These are phyloP conservation scores for Eutypa lata DNA, from an alignment of 2,329 filamentous ascomycete species.

Conservation along the genomic window DNA sequence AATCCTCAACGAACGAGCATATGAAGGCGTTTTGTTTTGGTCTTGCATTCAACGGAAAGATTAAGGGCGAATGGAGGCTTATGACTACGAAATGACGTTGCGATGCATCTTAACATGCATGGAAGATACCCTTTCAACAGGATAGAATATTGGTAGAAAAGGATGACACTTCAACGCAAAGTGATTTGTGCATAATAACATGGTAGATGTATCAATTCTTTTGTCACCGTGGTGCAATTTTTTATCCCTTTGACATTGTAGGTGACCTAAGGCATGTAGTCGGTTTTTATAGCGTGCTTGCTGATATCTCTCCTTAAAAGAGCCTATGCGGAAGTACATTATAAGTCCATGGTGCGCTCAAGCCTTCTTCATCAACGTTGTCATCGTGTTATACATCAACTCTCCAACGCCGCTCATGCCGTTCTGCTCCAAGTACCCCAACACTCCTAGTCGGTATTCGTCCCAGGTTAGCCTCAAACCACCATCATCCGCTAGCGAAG, in stretches of 20 bases:
- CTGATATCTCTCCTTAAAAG: no score
- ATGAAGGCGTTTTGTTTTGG: not conserved
- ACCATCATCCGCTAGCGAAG: constrained; percentile 58
- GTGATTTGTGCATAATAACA: not conserved
- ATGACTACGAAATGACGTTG: not conserved
- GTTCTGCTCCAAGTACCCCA: constrained; percentile 62
- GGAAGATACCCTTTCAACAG: constrained; percentile 31
- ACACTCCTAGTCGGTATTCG: constrained; percentile 70
- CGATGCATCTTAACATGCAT: constrained; percentile 1
- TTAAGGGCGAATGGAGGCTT: not conserved
- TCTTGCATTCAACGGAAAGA: not conserved
- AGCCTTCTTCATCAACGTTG: constrained; percentile 58
- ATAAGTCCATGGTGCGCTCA: not conserved
- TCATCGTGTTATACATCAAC: constrained; percentile 80
- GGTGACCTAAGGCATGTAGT: not conserved
- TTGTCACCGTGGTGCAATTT: no score
- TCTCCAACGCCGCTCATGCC: constrained; percentile 65
- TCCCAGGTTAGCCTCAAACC: constrained; percentile 68
- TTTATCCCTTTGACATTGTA: not conserved
- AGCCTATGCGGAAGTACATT: no score
- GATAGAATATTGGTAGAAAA: constrained; percentile 11
- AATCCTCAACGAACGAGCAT: not conserved
- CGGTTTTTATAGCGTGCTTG: no score
- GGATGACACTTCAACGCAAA: not conserved
- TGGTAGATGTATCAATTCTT: no score